Evolutionary conservation across 768 basidiomycete genomes (phyloP), one percentile per base, ranked within the genome.

Genomic region (Suillus fuscotomentosus): DNA sequence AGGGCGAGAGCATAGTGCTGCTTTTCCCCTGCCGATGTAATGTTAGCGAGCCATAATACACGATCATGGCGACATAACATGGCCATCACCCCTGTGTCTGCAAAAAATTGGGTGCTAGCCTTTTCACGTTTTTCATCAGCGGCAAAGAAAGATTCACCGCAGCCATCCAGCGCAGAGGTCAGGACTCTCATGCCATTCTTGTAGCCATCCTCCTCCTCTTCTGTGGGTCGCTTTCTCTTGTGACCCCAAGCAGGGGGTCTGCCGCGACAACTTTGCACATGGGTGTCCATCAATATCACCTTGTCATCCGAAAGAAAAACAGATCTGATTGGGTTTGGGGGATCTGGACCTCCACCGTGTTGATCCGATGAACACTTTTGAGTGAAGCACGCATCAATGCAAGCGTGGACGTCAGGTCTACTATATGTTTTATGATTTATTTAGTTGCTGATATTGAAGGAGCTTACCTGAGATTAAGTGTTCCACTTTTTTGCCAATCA

Each of bases 351-450:
- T 34, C 66, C 66, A 24, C 69, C 64, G 0, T 67, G 68, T 6
- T 55, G 51, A 6, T 50, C 48, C 56, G 22, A 50, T 27, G 60
- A 42, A 31, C 14, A 3, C 54, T 78, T 77, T 62, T 79, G 77
- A 31, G 70, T 75, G 61, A 79, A 78, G 60, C 73, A 76, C 0
- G 73, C 72, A 64, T 78, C 77, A 6, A 74, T 20, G 38, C 74
- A 77, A 8, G 76, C 70, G 45, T 50, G 48, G 14, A 50, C 14
- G 1, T 50, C 48, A 50, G 48, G 48, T 50, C 48, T 50, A 50
- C 24, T 24, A 24, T 24, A 24, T 24, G 24, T 15, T 1, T 3
- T 50, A 27, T 27, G 3, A 1, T 27, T 27, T 2, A 27, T 50
- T 50, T 27, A 27, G 48, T 50, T 27, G 1, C 48, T 50, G 3